Evolutionary conservation across 2,329 filamentous ascomycete genomes (phyloP), one percentile per base, ranked within the genome.

Genomic region (Microcera coccophila): DNA sequence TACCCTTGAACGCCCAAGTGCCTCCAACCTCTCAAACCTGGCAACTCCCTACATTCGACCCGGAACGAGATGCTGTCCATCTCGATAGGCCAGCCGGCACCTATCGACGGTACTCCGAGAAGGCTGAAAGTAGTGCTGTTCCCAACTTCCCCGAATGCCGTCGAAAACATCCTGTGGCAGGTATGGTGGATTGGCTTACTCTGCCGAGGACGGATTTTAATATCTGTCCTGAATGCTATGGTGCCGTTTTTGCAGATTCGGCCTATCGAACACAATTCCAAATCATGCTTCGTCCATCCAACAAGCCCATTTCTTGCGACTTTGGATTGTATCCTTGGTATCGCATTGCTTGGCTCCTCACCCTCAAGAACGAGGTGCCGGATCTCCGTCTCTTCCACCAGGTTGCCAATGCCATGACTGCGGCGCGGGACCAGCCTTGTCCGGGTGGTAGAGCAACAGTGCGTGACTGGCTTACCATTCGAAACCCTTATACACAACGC

Each of bases 221-320:
- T 49, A 84, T 96, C 35, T 96, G 91, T 55, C 87, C 88, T 0
- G 79, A 78, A 11, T 97, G 91, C 66, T 89, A 87, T 62, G 73
- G 76, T 3, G 74, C 75, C 5, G 78, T 89, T 8, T 89, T 91
- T 52, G 75, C 74, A 12, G 71, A 78, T 18, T 85, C 87, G 0
- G 73, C 78, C 16, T 94, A 87, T 60, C 74, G 80, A 2, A 72
- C 78, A 14, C 72, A 81, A 24, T 89, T 95, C 55, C 62, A 68
- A 21, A 65, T 66, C 2, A 78, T 79, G 26, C 73, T 79, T 21
- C 78, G 81, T 14, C 71, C 79, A 4, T 69, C 74, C 3, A 75
- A 78, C 12, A 70, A 74, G 31, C 73, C 78, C 35, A 74, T 87
- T 7, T 72, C 76, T 35, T 97, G 91, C 66, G 84, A 90, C 50